phyloP scores from a whole-genome alignment of 805 yeast species.

The Monosporozyma unispora region DNA sequence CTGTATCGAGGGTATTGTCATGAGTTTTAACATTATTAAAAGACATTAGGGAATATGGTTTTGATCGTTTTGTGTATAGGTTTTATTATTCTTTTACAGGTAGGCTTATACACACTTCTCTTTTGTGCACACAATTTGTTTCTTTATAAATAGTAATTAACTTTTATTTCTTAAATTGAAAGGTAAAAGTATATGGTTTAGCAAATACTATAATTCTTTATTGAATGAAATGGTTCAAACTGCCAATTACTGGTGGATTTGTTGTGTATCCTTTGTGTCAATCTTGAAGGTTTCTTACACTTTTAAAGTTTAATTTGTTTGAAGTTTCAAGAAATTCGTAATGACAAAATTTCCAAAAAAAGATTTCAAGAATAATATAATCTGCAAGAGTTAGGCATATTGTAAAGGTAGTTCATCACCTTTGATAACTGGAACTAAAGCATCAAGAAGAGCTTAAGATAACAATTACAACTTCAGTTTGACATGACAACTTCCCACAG shows the following conservation, averaged over 20 bases:
- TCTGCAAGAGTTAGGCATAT: neutral
- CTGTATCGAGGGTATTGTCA: neutral
- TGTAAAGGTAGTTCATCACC: neutral
- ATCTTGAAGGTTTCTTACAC: neutral
- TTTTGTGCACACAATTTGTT: neutral
- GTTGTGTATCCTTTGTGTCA: neutral
- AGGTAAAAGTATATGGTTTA: too few species aligned
- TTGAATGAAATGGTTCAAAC: neutral
- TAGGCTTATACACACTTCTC: neutral
- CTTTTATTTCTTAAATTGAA: neutral
- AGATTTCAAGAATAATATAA: neutral
- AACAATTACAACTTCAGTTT: neutral
- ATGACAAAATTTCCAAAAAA: neutral
- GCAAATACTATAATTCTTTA: neutral
- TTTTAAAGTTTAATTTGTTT: neutral
- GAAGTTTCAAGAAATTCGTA: neutral
- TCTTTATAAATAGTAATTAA: neutral
- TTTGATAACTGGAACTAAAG: neutral
- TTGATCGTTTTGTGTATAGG: neutral
- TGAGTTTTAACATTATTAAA: neutral
- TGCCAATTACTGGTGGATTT: neutral
- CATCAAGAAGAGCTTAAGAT: neutral
- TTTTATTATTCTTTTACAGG: too few species aligned
- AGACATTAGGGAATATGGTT: neutral
- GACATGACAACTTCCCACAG: conserved; percentile 61